Percentiles rank a stretch among this genome's conserved stretches.
Evolutionary conservation across 2,329 filamentous ascomycete species (phyloP).

Genomic region (Dactylellina parvicollis): DNA sequence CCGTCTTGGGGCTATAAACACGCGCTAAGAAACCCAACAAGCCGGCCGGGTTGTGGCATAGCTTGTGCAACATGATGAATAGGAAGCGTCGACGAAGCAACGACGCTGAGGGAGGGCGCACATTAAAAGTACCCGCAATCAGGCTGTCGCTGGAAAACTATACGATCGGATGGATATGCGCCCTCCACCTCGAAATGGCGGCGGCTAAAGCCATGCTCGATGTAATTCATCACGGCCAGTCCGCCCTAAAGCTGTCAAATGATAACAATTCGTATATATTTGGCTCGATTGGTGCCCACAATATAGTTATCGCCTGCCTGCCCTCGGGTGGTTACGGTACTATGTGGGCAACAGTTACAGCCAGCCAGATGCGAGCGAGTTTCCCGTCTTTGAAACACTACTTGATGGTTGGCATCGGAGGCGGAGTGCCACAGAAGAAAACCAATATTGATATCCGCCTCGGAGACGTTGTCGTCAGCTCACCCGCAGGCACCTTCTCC

Average conservation of each 20-base stretch:
- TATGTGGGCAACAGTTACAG: background rate
- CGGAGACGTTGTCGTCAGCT: conserved; percentile 34
- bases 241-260: background rate
- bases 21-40: no score
- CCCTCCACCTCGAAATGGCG: conserved; percentile 13
- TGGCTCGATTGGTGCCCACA: conserved; percentile 15
- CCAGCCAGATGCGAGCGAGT: conserved; percentile 14
- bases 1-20: no score
- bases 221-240: background rate
- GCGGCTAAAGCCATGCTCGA: conserved; percentile 30
- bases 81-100: no score
- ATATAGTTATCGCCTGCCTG: conserved; percentile 34
- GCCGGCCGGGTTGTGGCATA: no score
- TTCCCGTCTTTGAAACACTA: conserved; percentile 20
- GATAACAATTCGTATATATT: conserved; percentile 26
- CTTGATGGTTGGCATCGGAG: conserved; percentile 40
- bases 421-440: conserved; percentile 15
- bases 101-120: no score
- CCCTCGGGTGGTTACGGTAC: background rate
- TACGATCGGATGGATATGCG: conserved; percentile 41
- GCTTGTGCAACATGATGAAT: no score
- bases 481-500: background rate
- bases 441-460: conserved; percentile 12
- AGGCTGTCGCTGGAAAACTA: conserved; percentile 12
- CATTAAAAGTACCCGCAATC: no score